Evolutionary conservation across 345 rosid genomes (phyloP).

Genomic region (Rhodamnia argentea): DNA sequence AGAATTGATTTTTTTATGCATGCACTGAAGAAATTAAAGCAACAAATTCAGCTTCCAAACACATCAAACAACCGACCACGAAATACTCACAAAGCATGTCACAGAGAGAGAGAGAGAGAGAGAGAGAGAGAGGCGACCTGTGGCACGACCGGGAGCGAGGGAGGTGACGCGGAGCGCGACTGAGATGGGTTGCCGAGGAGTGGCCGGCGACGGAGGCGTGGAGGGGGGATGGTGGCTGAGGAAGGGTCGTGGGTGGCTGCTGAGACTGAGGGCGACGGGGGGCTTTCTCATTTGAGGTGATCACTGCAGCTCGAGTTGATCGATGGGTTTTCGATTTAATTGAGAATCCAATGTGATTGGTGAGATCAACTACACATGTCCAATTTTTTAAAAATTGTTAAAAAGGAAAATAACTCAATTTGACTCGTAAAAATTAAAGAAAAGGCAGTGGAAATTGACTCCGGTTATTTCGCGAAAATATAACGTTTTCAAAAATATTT

Average conservation of each 20-base stretch:
- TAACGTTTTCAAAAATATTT: no score
- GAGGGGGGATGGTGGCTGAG: neutral
- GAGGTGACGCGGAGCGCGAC: neutral
- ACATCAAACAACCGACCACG: neutral
- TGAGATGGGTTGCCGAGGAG: neutral
- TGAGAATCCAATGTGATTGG: neutral
- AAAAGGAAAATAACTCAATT: no score
- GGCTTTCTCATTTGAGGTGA: neutral
- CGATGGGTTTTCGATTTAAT: neutral
- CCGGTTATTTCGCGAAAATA: no score
- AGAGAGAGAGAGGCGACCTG: neutral
- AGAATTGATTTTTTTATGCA: neutral
- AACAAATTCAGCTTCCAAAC: neutral
- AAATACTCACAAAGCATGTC: accelerated
- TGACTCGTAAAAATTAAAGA: no score
- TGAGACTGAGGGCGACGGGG: neutral
- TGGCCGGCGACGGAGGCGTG: neutral
- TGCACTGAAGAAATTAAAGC: neutral
- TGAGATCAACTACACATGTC: no score
- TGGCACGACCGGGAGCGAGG: neutral
- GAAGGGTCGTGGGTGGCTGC: neutral
- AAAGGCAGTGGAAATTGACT: no score
- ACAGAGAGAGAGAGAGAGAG: neutral
- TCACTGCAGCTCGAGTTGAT: neutral
- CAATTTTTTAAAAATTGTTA: no score